These are phyloP conservation scores for Spizellomyces sp. DNA, from an alignment of 192 early-diverging fungal species.

Conservation along the genomic window DNA sequence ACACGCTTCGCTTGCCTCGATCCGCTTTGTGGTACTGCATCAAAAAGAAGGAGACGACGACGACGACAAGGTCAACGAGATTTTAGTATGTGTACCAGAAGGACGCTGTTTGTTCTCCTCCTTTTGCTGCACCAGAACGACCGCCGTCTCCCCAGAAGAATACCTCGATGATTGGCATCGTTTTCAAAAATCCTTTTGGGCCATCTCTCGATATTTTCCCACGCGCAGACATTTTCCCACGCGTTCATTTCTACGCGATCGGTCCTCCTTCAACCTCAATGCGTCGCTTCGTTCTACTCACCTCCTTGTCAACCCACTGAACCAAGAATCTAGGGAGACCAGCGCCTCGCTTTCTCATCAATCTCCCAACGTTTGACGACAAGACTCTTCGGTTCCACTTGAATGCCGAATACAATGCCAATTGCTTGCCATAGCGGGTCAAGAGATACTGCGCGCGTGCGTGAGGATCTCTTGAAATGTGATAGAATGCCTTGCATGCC, in stretches of 20 bases:
- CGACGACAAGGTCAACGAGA: constrained; percentile 3
- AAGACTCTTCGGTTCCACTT: constrained; percentile 31
- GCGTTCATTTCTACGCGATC: no score
- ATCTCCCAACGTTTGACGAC: constrained; percentile 31
- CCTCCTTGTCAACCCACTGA: constrained; percentile 47
- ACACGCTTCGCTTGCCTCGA: constrained; percentile 21
- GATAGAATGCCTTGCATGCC: constrained; percentile 25
- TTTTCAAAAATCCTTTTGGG: no score
- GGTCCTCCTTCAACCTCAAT: no score
- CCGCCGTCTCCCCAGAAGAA: no score
- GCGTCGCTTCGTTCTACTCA: background rate
- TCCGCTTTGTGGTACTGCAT: constrained; percentile 42
- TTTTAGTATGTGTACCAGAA: no score
- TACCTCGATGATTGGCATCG: no score
- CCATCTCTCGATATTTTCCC: background rate
- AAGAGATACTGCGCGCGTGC: constrained; percentile 33
- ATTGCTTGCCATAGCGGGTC: constrained; percentile 23
- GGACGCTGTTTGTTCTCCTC: no score
- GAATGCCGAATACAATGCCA: constrained; percentile 42
- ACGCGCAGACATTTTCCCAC: no score
- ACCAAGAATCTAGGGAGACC: constrained; percentile 42
- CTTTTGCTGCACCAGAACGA: no score
- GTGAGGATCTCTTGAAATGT: constrained; percentile 42
- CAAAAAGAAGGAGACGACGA: background rate
- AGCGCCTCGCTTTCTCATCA: constrained; percentile 33